phyloP scores from a whole-genome alignment of 495 filamentous ascomycete genomes.

The Aspergillus diversus region DNA sequence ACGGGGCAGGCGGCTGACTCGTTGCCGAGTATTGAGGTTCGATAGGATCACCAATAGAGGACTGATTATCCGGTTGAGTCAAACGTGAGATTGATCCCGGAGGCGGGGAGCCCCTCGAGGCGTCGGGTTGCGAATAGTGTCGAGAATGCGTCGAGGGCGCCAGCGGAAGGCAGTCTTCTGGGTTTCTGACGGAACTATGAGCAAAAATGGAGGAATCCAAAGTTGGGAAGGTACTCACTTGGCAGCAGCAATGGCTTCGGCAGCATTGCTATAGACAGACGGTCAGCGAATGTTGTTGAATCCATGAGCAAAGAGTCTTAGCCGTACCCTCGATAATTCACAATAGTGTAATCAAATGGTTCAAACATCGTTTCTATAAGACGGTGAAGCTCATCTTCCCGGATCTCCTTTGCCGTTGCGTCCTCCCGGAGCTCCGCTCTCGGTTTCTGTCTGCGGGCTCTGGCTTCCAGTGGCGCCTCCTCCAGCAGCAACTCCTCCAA shows the following conservation, averaged over 20 bases:
- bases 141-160: slow-evolving; percentile 39
- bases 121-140: slow-evolving; percentile 46
- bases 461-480: slow-evolving; percentile 91
- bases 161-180: slow-evolving; percentile 45
- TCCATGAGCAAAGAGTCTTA: background rate
- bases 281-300: slow-evolving; percentile 1
- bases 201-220: slow-evolving; percentile 13
- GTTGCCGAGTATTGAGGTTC: slow-evolving; percentile 35
- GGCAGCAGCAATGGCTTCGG: slow-evolving; percentile 44
- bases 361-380: slow-evolving; percentile 95
- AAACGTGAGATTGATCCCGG: slow-evolving; percentile 28
- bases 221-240: slow-evolving; percentile 31
- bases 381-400: slow-evolving; percentile 90
- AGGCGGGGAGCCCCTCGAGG: slow-evolving; percentile 34
- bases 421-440: slow-evolving; percentile 89
- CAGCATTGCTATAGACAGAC: slow-evolving; percentile 40
- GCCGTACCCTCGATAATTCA: slow-evolving; percentile 65
- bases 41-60: slow-evolving; percentile 34
- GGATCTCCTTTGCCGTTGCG: slow-evolving; percentile 92
- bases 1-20: slow-evolving; percentile 25
- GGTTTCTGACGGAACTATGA: slow-evolving; percentile 34
- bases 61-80: slow-evolving; percentile 30
- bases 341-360: slow-evolving; percentile 90
- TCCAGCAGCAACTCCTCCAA: slow-evolving; percentile 92
- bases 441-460: slow-evolving; percentile 90